Evolutionary conservation across 2,329 filamentous ascomycete species (phyloP).

Genomic region (Neoscytalidium dimidiatum): DNA sequence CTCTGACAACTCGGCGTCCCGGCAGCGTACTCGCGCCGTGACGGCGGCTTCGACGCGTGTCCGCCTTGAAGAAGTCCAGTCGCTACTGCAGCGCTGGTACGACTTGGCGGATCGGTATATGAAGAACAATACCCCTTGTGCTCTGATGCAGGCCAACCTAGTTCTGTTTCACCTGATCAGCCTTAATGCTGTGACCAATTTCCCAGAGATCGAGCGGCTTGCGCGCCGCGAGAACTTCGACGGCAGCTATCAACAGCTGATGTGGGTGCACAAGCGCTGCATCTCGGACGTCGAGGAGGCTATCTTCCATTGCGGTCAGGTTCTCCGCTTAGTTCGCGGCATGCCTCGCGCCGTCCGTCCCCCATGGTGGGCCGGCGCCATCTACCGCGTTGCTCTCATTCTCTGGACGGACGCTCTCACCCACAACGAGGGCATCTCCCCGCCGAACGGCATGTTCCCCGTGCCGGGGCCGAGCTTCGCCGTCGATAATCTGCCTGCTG

Average conservation of each 20-base stretch:
- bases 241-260: conserved; percentile 56
- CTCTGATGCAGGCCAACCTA: conserved; percentile 65
- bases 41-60: conserved; percentile 62
- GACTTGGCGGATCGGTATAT: conserved; percentile 60
- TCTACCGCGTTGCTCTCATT: conserved; percentile 67
- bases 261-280: conserved; percentile 62
- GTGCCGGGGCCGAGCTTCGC: conserved; percentile 47
- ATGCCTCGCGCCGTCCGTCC: conserved; percentile 65
- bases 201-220: conserved; percentile 66
- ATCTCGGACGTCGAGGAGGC: conserved; percentile 65
- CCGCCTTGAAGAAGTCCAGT: conserved; percentile 65
- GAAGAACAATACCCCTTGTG: conserved; percentile 59
- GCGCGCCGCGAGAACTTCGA: conserved; percentile 63
- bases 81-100: conserved; percentile 67
- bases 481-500: conserved; percentile 52
- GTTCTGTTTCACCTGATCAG: conserved; percentile 71
- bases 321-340: conserved; percentile 60
- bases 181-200: conserved; percentile 68
- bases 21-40: conserved; percentile 51
- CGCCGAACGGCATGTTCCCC: conserved; percentile 40
- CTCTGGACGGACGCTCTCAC: conserved; percentile 64
- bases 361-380: conserved; percentile 69
- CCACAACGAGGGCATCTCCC: conserved; percentile 47
- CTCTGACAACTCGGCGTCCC: conserved; percentile 52
- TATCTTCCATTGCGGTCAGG: conserved; percentile 68